Percentiles rank a stretch among this genome's conserved stretches.
These are phyloP conservation scores for Mycena pura DNA, from an alignment of 768 basidiomycete genomes.

Conservation along the genomic window DNA sequence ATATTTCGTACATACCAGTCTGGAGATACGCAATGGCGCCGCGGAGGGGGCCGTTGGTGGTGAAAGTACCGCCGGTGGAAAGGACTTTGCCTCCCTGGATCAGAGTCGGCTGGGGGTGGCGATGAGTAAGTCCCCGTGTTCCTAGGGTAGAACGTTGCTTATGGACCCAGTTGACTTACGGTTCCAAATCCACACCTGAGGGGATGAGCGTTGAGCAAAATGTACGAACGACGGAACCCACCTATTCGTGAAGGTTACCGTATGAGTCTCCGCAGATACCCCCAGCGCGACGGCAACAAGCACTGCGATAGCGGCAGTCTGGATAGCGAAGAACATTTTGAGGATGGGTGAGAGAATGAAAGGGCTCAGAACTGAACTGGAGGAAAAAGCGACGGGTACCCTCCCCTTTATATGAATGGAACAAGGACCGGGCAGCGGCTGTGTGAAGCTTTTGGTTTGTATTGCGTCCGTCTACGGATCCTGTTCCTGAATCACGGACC, in stretches of 20 bases:
- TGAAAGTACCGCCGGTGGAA: conserved; percentile 37
- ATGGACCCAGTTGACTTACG: not conserved
- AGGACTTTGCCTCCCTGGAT: conserved; percentile 32
- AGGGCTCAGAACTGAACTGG: too few relatives aligned
- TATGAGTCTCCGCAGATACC: not conserved
- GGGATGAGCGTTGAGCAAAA: not conserved
- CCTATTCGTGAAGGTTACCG: conserved; percentile 3
- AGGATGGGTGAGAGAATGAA: too few relatives aligned
- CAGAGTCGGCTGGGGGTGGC: conserved; percentile 30
- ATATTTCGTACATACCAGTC: not conserved
- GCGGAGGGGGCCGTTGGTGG: conserved; percentile 33
- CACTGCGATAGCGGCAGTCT: not conserved
- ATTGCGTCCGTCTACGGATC: too few relatives aligned
- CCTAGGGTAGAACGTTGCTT: too few relatives aligned
- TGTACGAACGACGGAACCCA: not conserved
- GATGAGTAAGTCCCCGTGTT: not conserved
- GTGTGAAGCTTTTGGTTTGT: too few relatives aligned
- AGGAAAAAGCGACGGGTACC: too few relatives aligned
- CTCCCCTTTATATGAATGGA: too few relatives aligned
- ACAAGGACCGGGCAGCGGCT: too few relatives aligned
- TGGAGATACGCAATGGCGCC: conserved; percentile 40
- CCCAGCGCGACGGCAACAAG: not conserved
- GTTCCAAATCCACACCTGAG: conserved; percentile 23
- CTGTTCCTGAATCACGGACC: too few relatives aligned
- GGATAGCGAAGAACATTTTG: conserved; percentile 8